A percentile compares a stretch with the other conserved stretches of the same genome.
These are phyloP conservation scores for Psilocybe azurescens DNA, from an alignment of 768 basidiomycete genomes.

Conservation along the genomic window DNA sequence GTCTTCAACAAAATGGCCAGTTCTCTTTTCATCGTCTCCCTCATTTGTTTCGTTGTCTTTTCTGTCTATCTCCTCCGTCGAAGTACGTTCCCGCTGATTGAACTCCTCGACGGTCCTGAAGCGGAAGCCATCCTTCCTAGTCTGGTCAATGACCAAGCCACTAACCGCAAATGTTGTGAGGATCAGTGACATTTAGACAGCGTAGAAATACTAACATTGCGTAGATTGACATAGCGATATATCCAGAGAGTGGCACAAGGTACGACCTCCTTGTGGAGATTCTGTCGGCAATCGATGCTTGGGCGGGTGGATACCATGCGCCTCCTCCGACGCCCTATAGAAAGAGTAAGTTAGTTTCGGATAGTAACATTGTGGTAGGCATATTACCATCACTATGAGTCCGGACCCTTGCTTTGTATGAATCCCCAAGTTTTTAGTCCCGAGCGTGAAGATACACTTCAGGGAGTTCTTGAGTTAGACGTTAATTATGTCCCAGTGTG, in stretches of 20 bases:
- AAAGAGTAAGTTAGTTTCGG: conserved; percentile 3
- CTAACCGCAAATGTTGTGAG: conserved; percentile 31
- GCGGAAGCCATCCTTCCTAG: conserved; percentile 52
- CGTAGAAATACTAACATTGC: conserved; percentile 50
- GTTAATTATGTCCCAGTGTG: not conserved
- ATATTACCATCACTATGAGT: conserved; percentile 62
- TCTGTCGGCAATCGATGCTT: conserved; percentile 58
- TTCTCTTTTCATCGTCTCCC: conserved; percentile 12
- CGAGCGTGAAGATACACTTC: conserved; percentile 67
- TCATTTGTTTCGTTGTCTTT: conserved; percentile 4
- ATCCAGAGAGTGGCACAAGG: conserved; percentile 64
- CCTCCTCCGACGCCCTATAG: conserved; percentile 60
- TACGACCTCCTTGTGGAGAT: conserved; percentile 58
- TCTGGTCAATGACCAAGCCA: conserved; percentile 58
- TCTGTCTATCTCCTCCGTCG: conserved; percentile 14
- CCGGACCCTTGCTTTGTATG: conserved; percentile 68
- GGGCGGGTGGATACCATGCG: conserved; percentile 72
- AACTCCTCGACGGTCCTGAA: conserved; percentile 53
- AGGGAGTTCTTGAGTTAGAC: not conserved
- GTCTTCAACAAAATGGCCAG: conserved; percentile 4
- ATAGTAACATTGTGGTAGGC: conserved; percentile 11
- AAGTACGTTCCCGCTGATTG: conserved; percentile 12
- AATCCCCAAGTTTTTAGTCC: conserved; percentile 65
- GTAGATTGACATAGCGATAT: conserved; percentile 61
- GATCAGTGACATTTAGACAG: not conserved